phyloP scores from a whole-genome alignment of 768 basidiomycete species.

The Hygrophorus russula region DNA sequence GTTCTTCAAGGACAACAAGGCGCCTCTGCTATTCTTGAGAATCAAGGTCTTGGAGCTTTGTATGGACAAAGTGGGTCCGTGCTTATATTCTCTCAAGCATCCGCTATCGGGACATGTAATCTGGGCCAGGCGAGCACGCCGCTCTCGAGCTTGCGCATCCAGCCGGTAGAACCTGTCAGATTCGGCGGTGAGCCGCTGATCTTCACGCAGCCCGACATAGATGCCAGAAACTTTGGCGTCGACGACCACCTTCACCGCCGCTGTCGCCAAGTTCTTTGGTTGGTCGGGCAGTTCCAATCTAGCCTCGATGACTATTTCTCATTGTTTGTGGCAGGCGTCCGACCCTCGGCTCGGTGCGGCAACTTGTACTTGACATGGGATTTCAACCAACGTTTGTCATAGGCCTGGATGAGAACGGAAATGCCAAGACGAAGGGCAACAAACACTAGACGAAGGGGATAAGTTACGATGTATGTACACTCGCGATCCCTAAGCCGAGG shows the following conservation, averaged over 20 bases:
- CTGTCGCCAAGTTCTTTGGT: slow-evolving; percentile 6
- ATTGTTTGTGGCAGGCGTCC: slow-evolving; percentile 5
- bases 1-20: slow-evolving; percentile 12
- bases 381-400: no score
- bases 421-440: slow-evolving; percentile 1
- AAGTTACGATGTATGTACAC: background rate
- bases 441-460: background rate
- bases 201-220: slow-evolving; percentile 20
- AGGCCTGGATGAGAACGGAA: slow-evolving; percentile 11
- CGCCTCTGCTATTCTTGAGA: slow-evolving; percentile 13
- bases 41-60: slow-evolving; percentile 11
- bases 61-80: slow-evolving; percentile 10
- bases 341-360: slow-evolving; percentile 8
- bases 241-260: slow-evolving; percentile 10
- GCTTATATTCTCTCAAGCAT: slow-evolving; percentile 8
- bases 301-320: slow-evolving; percentile 3
- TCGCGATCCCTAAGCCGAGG: background rate
- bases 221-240: slow-evolving; percentile 17
- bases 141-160: slow-evolving; percentile 3
- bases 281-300: slow-evolving; percentile 5
- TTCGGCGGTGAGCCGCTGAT: slow-evolving; percentile 14
- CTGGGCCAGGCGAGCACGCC: slow-evolving; percentile 6
- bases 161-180: slow-evolving; percentile 8
- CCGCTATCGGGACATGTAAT: slow-evolving; percentile 5
- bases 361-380: slow-evolving; percentile 8